phyloP scores from a whole-genome alignment of 164 flowering plant species.

The Vitis cinerea region DNA sequence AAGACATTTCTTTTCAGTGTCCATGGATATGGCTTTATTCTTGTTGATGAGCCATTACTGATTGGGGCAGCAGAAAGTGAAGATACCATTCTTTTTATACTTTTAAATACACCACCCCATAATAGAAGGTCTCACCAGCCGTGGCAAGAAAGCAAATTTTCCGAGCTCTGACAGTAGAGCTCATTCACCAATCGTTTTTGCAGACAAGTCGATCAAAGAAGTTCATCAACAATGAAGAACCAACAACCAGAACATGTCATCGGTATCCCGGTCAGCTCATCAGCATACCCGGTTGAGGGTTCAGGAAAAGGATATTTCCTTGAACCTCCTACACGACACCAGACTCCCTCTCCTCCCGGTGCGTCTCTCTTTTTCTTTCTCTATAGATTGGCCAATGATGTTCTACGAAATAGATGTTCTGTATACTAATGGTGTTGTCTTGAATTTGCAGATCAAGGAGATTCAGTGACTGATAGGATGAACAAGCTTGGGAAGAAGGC shows the following conservation, averaged over 20 bases:
- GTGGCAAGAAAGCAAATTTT: not conserved
- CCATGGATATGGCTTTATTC: constrained; percentile 3
- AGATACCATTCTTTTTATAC: not conserved
- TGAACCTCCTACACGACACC: constrained; percentile 1
- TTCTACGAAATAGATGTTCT: not conserved
- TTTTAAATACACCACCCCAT: not conserved
- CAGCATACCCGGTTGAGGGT: constrained; percentile 9
- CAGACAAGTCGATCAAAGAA: not conserved
- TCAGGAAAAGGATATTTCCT: constrained; percentile 2
- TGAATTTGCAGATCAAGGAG: constrained; percentile 30
- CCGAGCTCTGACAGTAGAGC: not conserved
- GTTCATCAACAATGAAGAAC: constrained; percentile 10
- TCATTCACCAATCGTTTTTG: not conserved
- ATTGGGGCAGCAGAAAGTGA: not conserved
- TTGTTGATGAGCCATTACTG: constrained; percentile 6
- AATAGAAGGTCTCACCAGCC: not conserved
- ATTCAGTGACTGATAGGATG: constrained; percentile 24
- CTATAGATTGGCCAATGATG: not conserved
- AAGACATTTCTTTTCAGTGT: not conserved
- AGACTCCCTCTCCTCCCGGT: not conserved
- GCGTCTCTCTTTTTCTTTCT: not conserved
- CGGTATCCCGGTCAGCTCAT: constrained; percentile 18
- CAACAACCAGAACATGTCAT: constrained; percentile 14
- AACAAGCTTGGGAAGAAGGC: constrained; percentile 42
- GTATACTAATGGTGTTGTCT: not conserved